Conservation (phyloP, 331 rosid genomes). For the Spiraea crenata region DNA sequence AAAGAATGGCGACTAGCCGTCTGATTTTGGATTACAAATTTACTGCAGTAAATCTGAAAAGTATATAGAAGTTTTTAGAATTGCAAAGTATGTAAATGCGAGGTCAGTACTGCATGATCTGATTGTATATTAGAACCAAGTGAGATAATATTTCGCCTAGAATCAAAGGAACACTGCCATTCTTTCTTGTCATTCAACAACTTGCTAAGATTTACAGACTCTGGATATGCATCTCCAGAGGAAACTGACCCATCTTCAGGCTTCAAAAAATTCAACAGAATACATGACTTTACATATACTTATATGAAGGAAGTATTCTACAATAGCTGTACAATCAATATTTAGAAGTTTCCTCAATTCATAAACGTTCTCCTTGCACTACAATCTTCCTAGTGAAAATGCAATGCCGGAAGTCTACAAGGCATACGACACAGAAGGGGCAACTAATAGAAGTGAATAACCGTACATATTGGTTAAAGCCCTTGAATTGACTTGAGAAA, state of each 20-base stretch:
- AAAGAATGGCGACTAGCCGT: neutral
- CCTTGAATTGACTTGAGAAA: conserved; percentile 63
- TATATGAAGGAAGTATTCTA: conserved; percentile 24
- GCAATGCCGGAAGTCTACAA: conserved; percentile 31
- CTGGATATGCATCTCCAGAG: neutral
- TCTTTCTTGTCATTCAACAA: conserved; percentile 14
- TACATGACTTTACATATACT: conserved; percentile 33
- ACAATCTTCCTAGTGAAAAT: conserved; percentile 28
- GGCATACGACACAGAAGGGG: neutral
- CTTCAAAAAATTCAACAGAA: conserved; percentile 15
- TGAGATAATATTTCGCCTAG: neutral
- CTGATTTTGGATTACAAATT: too few species aligned
- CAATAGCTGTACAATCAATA: conserved; percentile 42
- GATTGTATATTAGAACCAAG: neutral
- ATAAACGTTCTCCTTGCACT: conserved; percentile 11
- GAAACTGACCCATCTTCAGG: neutral
- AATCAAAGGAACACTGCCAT: neutral
- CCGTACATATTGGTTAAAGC: conserved; percentile 39
- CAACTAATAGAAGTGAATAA: conserved; percentile 11
- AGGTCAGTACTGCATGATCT: neutral
- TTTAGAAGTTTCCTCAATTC: conserved; percentile 24
- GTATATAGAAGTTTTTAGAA: too few species aligned
- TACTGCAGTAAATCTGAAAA: too few species aligned
- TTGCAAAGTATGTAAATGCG: neutral
- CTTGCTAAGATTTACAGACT: conserved; percentile 5